These are phyloP conservation scores for Colletotrichum cuscutae DNA, from an alignment of 2,329 filamentous ascomycete species.

Conservation along the genomic window DNA sequence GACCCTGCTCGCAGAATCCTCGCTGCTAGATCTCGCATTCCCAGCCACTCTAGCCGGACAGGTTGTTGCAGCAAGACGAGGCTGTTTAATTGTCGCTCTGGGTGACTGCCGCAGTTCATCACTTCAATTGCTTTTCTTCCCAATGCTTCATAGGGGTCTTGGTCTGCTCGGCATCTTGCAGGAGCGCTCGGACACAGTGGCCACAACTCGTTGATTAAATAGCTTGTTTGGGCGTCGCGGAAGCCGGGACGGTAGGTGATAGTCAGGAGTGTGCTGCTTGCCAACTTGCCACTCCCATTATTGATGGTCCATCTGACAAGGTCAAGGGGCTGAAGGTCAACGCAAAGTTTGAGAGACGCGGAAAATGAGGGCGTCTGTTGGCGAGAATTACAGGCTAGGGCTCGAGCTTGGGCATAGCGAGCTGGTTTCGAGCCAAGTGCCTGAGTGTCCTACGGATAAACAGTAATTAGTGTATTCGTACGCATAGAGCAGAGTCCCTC, in stretches of 20 bases:
- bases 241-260: conserved; percentile 30
- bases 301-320: conserved; percentile 31
- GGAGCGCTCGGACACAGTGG: conserved; percentile 23
- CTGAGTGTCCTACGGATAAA: background rate
- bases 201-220: conserved; percentile 8
- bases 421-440: conserved; percentile 23
- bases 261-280: conserved; percentile 24
- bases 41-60: background rate
- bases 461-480: background rate
- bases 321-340: conserved; percentile 28
- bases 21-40: background rate
- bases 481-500: background rate
- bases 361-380: conserved; percentile 13
- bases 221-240: conserved; percentile 17
- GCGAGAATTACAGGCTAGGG: conserved; percentile 17
- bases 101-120: background rate
- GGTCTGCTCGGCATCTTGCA: background rate
- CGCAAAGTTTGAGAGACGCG: conserved; percentile 18
- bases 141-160: conserved; percentile 2
- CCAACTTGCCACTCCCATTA: conserved; percentile 28
- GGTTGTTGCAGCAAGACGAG: background rate
- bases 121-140: background rate
- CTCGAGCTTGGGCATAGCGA: conserved; percentile 16
- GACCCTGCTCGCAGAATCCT: background rate
- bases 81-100: background rate